These are phyloP conservation scores for Trichocladium antarcticum DNA, from an alignment of 495 filamentous ascomycete species.

Conservation along the genomic window DNA sequence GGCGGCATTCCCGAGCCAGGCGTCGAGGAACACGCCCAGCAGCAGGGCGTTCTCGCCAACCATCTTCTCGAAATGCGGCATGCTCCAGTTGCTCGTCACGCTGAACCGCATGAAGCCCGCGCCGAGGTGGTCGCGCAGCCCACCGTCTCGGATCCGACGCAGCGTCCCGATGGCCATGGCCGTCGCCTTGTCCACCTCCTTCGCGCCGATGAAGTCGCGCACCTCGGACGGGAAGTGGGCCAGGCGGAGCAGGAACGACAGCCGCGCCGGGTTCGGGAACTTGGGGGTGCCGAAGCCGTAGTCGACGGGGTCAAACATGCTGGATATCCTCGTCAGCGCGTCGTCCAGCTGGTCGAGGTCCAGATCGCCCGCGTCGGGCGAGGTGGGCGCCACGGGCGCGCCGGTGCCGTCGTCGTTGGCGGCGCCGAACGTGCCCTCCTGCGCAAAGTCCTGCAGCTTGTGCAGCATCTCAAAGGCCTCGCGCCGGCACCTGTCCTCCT, in stretches of 20 bases:
- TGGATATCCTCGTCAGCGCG: slow-evolving; percentile 66
- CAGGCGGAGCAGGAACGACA: slow-evolving; percentile 72
- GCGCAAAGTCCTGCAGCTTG: slow-evolving; percentile 74
- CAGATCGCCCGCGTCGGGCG: slow-evolving; percentile 39
- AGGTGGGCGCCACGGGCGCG: not conserved
- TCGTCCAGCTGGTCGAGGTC: slow-evolving; percentile 90
- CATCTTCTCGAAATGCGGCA: slow-evolving; percentile 99
- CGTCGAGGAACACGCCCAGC: slow-evolving; percentile 76
- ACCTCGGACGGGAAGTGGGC: slow-evolving; percentile 61
- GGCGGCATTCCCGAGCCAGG: slow-evolving; percentile 61
- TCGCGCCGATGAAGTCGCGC: slow-evolving; percentile 70
- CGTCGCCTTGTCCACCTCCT: slow-evolving; percentile 63
- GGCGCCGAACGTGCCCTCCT: slow-evolving; percentile 61
- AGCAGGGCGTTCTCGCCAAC: slow-evolving; percentile 89
- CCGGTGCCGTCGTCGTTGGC: not conserved
- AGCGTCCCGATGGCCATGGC: slow-evolving; percentile 77
- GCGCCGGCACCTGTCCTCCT: slow-evolving; percentile 66
- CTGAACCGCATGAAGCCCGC: slow-evolving; percentile 82
- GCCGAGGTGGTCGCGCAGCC: slow-evolving; percentile 86
- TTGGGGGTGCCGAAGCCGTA: slow-evolving; percentile 81
- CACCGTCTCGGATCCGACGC: slow-evolving; percentile 70
- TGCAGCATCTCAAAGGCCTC: slow-evolving; percentile 73
- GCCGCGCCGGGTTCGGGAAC: slow-evolving; percentile 79
- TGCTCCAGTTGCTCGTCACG: slow-evolving; percentile 77
- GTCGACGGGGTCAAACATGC: slow-evolving; percentile 64